Percentiles rank a stretch among this genome's conserved stretches.
Conservation (phyloP, 169 alveolate genomes). For the Cryptosporidium andersoni region DNA sequence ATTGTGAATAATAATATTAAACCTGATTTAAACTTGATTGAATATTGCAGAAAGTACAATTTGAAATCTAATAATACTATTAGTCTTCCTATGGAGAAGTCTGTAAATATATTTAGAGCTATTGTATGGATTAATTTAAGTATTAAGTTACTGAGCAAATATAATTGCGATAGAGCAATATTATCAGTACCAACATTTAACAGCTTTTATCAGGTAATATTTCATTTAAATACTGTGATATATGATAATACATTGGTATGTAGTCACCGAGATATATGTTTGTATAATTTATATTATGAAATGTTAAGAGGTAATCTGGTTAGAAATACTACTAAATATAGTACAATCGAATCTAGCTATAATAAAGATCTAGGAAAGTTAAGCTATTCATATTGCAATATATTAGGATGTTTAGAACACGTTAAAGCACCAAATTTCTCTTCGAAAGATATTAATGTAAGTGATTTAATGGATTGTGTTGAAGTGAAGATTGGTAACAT, state of each 20-base stretch:
- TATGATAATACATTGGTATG: not conserved
- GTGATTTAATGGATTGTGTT: conserved; percentile 4
- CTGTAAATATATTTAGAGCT: not conserved
- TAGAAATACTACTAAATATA: not conserved
- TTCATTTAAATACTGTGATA: conserved; percentile 16
- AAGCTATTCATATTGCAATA: not conserved
- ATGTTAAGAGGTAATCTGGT: too few relatives aligned
- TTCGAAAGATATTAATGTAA: not conserved
- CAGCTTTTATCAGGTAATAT: conserved; percentile 11
- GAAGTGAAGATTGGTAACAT: not conserved
- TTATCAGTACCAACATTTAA: conserved; percentile 7
- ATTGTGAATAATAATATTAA: not conserved
- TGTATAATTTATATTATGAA: too few relatives aligned
- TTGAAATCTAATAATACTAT: not conserved
- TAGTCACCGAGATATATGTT: too few relatives aligned
- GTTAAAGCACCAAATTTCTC: not conserved
- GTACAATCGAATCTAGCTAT: conserved; percentile 2
- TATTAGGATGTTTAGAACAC: conserved; percentile 36
- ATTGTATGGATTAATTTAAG: conserved; percentile 51
- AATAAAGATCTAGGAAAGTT: not conserved
- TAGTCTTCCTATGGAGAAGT: too few relatives aligned
- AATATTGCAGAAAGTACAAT: not conserved
- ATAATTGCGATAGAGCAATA: conserved; percentile 39
- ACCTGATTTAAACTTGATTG: not conserved
- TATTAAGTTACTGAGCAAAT: conserved; percentile 1